Base-by-base conservation (phyloP, 2,329 filamentous ascomycete species). In the Ambrosiella xylebori region DNA sequence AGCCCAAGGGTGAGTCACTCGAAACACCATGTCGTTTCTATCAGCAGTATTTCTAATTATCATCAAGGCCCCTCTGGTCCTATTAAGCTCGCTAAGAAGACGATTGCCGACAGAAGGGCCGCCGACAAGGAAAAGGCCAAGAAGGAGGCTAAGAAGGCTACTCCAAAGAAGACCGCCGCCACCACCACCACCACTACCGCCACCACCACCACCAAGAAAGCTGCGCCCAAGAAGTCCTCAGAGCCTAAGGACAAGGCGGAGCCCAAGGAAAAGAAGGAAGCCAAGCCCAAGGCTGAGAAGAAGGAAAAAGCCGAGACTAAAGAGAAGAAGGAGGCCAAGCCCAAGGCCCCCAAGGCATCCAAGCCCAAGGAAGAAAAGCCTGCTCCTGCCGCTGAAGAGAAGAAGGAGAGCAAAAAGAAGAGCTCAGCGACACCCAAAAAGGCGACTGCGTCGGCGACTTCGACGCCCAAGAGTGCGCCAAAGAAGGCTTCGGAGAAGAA, bases 31-130 rank as follows among this genome's bases (percentile, higher is more conserved):
- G 2, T 17, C 39, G 27, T 38, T 38, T 27, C 36, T 45, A 47
- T 51, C 61, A 68, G 54, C 69, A 62, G n/a, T 52, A 37, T 8
- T 15, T 49, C 1, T 49, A 56, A 19, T 41, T 55, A 35, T 19
- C 45, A 19, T 12, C 1, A 61, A 89, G 85, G 86, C 66, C 78
- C 88, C 61, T 95, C 89, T 63, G 89, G 89, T 61, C 86, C 88
- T 64, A 88, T 93, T 72, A 95, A 95, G 84, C 84, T 95, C 61
- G 85, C 85, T 61, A 91, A 91, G 82, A 89, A 88, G 76, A 71
- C 76, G 64, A 65, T 59, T 54, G 60, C 61, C 36, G 47, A 50
- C 11, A 57, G 53, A 49, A 62, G 62, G 77, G 49, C 57, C 8
- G 50, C 54, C 13, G 59, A 51, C n/a, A 55, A 60, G 57, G 66